Evolutionary conservation across 768 basidiomycete species (phyloP).

Genomic region (Myochromella boudieri): DNA sequence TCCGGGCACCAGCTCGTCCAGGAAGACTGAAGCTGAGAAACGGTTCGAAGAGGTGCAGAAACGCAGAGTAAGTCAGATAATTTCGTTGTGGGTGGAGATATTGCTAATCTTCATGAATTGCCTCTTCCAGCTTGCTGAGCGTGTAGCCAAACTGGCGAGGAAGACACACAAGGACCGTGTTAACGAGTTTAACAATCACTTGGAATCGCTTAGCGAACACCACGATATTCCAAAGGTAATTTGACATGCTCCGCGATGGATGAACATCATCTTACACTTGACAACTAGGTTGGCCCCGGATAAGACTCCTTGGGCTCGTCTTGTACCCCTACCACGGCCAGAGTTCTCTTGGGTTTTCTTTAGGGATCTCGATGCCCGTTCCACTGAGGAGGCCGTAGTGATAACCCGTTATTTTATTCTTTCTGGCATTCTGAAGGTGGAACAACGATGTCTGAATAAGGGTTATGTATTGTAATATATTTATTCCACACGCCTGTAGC

Average conservation of each 20-base stretch:
- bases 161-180: constrained; percentile 96
- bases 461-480: constrained; percentile 47
- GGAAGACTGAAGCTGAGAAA: constrained; percentile 84
- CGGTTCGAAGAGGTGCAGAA: constrained; percentile 88
- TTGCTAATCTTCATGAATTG: constrained; percentile 6
- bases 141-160: constrained; percentile 72
- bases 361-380: background rate
- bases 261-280: constrained; percentile 8
- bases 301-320: constrained; percentile 41
- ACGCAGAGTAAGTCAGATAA: constrained; percentile 56
- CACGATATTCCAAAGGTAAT: constrained; percentile 91
- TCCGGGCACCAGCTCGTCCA: constrained; percentile 44
- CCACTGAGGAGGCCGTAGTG: background rate
- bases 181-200: constrained; percentile 82
- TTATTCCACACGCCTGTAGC: constrained; percentile 44
- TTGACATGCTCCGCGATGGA: constrained; percentile 8
- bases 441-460: constrained; percentile 20
- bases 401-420: background rate
- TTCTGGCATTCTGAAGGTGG: constrained; percentile 17
- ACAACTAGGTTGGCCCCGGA: constrained; percentile 77
- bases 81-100: background rate
- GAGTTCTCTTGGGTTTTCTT: too few species aligned
- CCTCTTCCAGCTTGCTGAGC: constrained; percentile 59
- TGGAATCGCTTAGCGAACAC: constrained; percentile 88
- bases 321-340: too few species aligned